Conservation (phyloP, 2,329 filamentous ascomycete genomes). For the Pseudogymnoascus verrucosus region DNA sequence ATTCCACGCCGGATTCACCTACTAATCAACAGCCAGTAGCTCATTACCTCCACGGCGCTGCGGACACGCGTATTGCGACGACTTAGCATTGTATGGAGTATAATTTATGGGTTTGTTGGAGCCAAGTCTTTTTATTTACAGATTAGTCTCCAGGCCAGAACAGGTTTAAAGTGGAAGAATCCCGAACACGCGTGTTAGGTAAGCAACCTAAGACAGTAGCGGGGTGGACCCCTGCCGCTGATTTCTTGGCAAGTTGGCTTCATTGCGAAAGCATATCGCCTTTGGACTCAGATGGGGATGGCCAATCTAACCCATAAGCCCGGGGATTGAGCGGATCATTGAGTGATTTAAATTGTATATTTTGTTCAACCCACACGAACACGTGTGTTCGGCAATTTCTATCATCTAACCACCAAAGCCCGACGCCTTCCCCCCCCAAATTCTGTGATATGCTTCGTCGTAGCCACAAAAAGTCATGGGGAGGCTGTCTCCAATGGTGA, state of each 20-base stretch:
- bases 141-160: not conserved
- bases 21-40: not conserved
- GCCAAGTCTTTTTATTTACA: not conserved
- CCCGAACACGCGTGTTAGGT: slow-evolving; percentile 1
- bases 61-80: slow-evolving; percentile 8
- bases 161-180: not conserved
- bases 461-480: slow-evolving; percentile 29
- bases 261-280: not conserved
- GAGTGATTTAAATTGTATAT: not conserved
- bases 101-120: not conserved
- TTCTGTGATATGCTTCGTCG: slow-evolving; percentile 18
- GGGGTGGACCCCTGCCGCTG: not conserved
- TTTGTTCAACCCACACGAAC: not conserved
- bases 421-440: not conserved
- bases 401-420: not conserved
- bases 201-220: not conserved
- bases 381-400: not conserved
- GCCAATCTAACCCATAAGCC: not conserved
- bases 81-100: not conserved
- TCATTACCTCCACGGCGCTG: not conserved
- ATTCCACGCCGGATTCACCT: not conserved
- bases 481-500: slow-evolving; percentile 26
- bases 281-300: not conserved
- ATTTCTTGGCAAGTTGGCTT: not conserved
- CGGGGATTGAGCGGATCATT: not conserved